Base-by-base conservation (phyloP, 139 green algal species). In the Chlamydomonas sphaeroides region DNA sequence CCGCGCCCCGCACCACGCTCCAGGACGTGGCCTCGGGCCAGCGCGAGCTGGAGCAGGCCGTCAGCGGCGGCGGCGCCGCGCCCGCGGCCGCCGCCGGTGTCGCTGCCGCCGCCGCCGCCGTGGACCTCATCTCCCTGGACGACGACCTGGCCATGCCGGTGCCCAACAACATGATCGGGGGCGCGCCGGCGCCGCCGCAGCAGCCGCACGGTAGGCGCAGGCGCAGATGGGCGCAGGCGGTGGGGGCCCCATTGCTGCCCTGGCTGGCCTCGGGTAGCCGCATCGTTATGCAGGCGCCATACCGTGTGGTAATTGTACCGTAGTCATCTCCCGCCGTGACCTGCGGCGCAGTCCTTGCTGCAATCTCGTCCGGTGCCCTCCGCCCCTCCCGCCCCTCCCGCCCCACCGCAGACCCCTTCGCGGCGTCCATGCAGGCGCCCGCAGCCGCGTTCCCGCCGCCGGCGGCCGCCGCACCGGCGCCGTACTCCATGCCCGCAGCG, bases 1-100 rank as follows among this genome's bases (percentile, higher is more conserved):
- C n/a, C n/a, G n/a, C n/a, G n/a, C n/a, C 65, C 18, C 15, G 15
- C 23, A 8, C 7, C 65, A 49, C 18, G 6, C 6, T 48, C 18
- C 76, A 83, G 76, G 76, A 83, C 36, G 76, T 83, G 48, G 33
- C 61, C 5, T 67, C 32, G 25, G 75, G 75, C 62, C 76, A 83
- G 49, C 48, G 39, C 3, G 73, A 83, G 76, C 25, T 72, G 32
- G 74, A 81, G 61, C 73, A 70, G 59, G n/a, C 57, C 61, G 38
- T 38, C 59, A 39, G 33, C 33, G 39, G 62, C 61, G 42, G 68
- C 15, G 68, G 68, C 28, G 45, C 41, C 41, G 41, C 41, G 7
- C n/a, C 23, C 70, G 23, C 32, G 15, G 61, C 63, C 4, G 62
- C 74, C 33, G 2, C 33, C 33, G 33, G 33, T 3, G 57, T 32